Conservation (phyloP, 163 green algal species). For the Coccomyxa subellipsoidea region DNA sequence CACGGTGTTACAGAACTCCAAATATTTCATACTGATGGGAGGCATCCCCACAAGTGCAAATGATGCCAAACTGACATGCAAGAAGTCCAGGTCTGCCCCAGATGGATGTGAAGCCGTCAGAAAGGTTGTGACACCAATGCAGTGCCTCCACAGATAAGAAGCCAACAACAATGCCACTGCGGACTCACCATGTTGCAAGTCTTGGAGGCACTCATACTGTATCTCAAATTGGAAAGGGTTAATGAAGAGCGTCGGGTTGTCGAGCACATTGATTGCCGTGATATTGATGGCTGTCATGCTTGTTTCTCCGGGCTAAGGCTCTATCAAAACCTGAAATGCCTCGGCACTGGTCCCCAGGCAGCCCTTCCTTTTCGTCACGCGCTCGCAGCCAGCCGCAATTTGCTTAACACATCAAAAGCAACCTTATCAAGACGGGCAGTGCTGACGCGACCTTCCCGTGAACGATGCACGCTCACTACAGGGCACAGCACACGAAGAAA, state of each 20-base stretch:
- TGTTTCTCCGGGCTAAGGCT: not conserved
- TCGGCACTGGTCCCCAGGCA: not conserved
- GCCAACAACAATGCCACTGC: not conserved
- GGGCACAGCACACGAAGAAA: not conserved
- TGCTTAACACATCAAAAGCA: too few species aligned
- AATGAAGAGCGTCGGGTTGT: slow-evolving; percentile 84
- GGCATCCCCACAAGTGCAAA: too few species aligned
- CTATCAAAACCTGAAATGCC: not conserved
- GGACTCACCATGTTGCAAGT: slow-evolving; percentile 70
- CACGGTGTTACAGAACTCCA: too few species aligned
- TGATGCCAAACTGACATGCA: too few species aligned
- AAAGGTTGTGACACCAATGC: not conserved
- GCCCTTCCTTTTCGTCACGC: not conserved
- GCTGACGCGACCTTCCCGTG: too few species aligned
- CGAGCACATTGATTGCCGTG: slow-evolving; percentile 77
- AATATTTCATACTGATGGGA: too few species aligned
- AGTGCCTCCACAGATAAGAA: not conserved
- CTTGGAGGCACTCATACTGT: slow-evolving; percentile 90
- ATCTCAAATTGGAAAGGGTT: slow-evolving; percentile 95
- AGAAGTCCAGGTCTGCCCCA: too few species aligned
- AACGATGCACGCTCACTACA: not conserved
- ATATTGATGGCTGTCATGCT: slow-evolving; percentile 50
- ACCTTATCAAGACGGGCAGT: not conserved
- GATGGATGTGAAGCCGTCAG: not conserved
- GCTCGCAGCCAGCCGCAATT: not conserved